Base-by-base conservation (phyloP, 768 basidiomycete genomes). In the Amanita muscaria region DNA sequence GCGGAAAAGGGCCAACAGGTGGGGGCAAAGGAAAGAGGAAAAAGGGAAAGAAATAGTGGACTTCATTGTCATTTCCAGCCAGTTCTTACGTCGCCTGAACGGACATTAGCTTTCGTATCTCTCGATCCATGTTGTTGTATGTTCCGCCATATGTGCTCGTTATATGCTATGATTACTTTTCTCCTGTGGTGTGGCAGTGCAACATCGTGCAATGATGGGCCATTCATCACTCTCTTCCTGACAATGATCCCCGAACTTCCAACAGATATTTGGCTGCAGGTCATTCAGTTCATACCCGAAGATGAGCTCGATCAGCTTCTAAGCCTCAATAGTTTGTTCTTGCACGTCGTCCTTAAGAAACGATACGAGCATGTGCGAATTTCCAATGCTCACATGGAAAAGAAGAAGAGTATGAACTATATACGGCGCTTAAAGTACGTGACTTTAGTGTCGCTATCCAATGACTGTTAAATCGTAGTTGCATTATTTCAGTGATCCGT, bases 241-340 rank as follows among this genome's bases (percentile, higher is more conserved):
- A 21, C 32, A 24, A 57, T 51, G 53, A 25, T 44, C 34, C 46
- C 32, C 18, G 50, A 50, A n/a, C 24, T 67, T 15, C 66, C 67
- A 4, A 42, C 51, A 2, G 66, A 69, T 35, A 40, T 69, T 10
- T 65, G 59, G 63, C 53, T 64, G 24, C 50, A 59, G 8, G 54
- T 66, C 33, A 46, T 58, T 2, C 42, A 54, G 12, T 63, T 59
- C 31, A 42, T 66, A 8, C 57, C 59, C 5, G 49, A 62, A 3
- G 55, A 58, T 24, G 51, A 57, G 1, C 49, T 67, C 6, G 34
- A 29, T 8, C 40, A 41, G 1, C 39, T 66, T 35, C 33, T 62
- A 9, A 57, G 51, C 22, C 55, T 69, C 23, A 66, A 65, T 42
- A 49, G 59, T 21, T 44, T 58, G 6, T 65, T 66, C 42, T 62